Evolutionary conservation across 805 yeast genomes (phyloP), one percentile per base, ranked within the genome.

Genomic region (Hanseniaspora valbyensis): DNA sequence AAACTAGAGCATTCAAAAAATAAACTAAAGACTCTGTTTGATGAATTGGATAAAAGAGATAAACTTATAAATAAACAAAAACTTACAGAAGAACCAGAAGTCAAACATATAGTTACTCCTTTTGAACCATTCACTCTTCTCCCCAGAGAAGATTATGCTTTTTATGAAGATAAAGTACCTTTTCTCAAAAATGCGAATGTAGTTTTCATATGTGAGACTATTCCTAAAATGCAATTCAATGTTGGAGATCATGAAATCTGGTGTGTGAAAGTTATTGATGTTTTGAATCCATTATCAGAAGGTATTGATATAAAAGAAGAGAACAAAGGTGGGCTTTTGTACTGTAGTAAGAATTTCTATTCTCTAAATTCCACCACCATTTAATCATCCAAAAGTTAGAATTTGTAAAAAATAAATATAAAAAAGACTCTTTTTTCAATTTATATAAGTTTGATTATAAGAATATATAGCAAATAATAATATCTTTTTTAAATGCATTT

Each of bases 211-310:
- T 84, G 92, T 61, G 69, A 74, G 50, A 75, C 74, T 49, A 67
- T 64, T 41, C 66, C 70, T 24, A 75, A 73, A 3, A 21, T 25
- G 22, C 37, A 36, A 14, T 71, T 83, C 45, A 62, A 62, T 10
- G 81, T 87, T 0, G 88, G 83, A 54, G 87, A 83, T 59, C 97
- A 90, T 66, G 95, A 89, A 61, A 78, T 90, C 3, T 86, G 96
- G 92, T 77, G 88, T 4, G 95, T 86, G 2, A 73, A 76, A 53
- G 94, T 90, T 4, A 66, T 70, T 33, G 82, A 82, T 37, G 75
- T 83, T 2, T 55, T 74, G 12, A 59, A 58, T 0, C 44, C 54
- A 7, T 12, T 44, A 18, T 54, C 13, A 13, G 36, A 37, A 5
- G 33, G 68, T 34, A 55, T 54, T n/a, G 66, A 65, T 2, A 62